A percentile compares a stretch with the other conserved stretches of the same genome.
Evolutionary conservation across 345 rosid species (phyloP).

Genomic region (Eucalyptus regnans): DNA sequence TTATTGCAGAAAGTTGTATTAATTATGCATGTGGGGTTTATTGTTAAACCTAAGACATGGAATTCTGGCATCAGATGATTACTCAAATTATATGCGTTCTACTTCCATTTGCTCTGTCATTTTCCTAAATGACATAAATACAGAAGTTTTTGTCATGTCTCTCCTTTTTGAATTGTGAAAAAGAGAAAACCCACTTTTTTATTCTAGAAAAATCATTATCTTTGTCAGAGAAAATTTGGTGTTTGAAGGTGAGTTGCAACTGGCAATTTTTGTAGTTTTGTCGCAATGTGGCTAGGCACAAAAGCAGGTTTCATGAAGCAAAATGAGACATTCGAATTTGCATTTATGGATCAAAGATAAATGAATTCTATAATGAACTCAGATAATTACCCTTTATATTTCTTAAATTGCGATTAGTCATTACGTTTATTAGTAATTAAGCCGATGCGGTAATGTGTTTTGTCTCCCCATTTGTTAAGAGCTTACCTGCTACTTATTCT

Average conservation of each 20-base stretch:
- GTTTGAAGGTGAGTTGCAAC: neutral
- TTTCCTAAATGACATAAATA: neutral
- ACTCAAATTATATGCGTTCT: neutral
- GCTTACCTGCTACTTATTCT: neutral
- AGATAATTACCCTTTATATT: neutral
- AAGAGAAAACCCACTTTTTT: neutral
- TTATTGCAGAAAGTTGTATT: neutral
- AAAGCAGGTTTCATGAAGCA: neutral
- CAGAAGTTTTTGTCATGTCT: neutral
- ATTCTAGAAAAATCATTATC: neutral
- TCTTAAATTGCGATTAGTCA: neutral
- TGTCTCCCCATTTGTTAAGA: neutral
- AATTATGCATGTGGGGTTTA: neutral
- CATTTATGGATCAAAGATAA: neutral
- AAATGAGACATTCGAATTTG: neutral
- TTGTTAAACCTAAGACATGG: neutral
- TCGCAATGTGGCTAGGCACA: neutral
- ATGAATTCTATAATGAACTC: neutral
- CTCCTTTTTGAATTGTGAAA: neutral
- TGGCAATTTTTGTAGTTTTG: neutral
- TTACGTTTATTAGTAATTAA: neutral
- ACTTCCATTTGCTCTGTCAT: neutral
- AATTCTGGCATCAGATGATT: neutral
- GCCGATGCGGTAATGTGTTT: neutral
- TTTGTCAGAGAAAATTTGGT: neutral